phyloP scores from a whole-genome alignment of 768 basidiomycete species.

The Leccinum longicurvipes region DNA sequence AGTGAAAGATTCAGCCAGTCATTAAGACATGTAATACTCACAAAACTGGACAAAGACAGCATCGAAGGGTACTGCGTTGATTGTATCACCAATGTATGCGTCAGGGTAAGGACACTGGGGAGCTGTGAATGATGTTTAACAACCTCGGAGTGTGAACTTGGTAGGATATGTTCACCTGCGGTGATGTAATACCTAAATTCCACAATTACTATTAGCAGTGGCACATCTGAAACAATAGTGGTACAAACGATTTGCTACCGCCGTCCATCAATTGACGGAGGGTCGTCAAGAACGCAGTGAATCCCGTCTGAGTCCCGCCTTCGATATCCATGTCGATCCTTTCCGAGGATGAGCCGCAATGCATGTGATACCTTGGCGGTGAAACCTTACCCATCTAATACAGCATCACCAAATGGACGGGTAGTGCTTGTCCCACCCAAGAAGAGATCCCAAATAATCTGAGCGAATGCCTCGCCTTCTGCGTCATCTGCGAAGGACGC shows the following conservation, averaged over 20 bases:
- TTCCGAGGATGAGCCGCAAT: not conserved
- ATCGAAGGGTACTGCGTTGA: slow-evolving; percentile 44
- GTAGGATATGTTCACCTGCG: slow-evolving; percentile 24
- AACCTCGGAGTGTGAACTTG: not conserved
- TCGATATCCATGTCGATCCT: slow-evolving; percentile 50
- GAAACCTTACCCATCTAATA: slow-evolving; percentile 61
- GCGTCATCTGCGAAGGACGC: slow-evolving; percentile 57
- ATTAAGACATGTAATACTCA: not conserved
- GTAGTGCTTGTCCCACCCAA: slow-evolving; percentile 61
- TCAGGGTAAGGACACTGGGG: slow-evolving; percentile 51
- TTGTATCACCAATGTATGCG: slow-evolving; percentile 39
- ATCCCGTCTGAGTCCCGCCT: slow-evolving; percentile 36
- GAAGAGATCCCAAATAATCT: slow-evolving; percentile 67
- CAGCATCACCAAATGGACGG: slow-evolving; percentile 68
- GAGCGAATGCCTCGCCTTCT: slow-evolving; percentile 58
- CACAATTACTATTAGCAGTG: not conserved
- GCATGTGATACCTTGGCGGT: not conserved
- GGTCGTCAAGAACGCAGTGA: slow-evolving; percentile 30
- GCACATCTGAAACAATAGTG: not conserved
- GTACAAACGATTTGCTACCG: slow-evolving; percentile 25
- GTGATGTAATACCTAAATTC: slow-evolving; percentile 42
- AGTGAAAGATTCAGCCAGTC: not conserved
- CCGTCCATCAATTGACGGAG: slow-evolving; percentile 30
- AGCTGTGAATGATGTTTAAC: slow-evolving; percentile 12
- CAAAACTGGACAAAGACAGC: slow-evolving; percentile 54